phyloP scores from a whole-genome alignment of 371 early-diverging fungal genomes.

The Mortierella sp. region DNA sequence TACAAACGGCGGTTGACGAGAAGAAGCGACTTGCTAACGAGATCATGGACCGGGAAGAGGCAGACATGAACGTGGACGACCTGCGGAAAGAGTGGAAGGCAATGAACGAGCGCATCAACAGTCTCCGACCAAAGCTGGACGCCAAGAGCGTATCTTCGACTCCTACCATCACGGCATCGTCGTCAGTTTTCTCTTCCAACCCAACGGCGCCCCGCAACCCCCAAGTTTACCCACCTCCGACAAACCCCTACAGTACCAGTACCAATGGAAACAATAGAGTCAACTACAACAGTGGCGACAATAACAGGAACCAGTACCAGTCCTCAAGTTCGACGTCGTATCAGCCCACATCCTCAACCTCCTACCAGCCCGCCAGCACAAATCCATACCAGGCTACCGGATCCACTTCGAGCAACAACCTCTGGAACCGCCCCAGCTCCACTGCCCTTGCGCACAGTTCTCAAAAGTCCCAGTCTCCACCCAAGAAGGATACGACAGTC shows the following conservation, averaged over 20 bases:
- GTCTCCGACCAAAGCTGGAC: slow-evolving; percentile 22
- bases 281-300: not conserved
- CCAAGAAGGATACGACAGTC: slow-evolving; percentile 20
- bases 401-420: not conserved
- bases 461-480: slow-evolving; percentile 21
- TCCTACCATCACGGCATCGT: not conserved
- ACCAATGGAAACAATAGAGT: not conserved
- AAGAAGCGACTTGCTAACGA: slow-evolving; percentile 42
- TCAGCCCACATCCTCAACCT: no score
- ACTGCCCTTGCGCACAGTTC: not conserved
- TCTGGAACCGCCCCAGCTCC: not conserved
- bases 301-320: not conserved
- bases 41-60: slow-evolving; percentile 37
- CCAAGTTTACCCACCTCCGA: not conserved
- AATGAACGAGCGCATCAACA: slow-evolving; percentile 37
- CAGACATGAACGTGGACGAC: slow-evolving; percentile 11
- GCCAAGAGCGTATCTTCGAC: slow-evolving; percentile 2
- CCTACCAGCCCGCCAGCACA: not conserved
- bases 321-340: not conserved
- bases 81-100: slow-evolving; percentile 29
- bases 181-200: not conserved
- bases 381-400: not conserved
- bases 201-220: not conserved
- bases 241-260: not conserved
- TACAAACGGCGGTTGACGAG: slow-evolving; percentile 44